Evolutionary conservation across 805 yeast genomes (phyloP).

Genomic region (Saturnispora sekii): DNA sequence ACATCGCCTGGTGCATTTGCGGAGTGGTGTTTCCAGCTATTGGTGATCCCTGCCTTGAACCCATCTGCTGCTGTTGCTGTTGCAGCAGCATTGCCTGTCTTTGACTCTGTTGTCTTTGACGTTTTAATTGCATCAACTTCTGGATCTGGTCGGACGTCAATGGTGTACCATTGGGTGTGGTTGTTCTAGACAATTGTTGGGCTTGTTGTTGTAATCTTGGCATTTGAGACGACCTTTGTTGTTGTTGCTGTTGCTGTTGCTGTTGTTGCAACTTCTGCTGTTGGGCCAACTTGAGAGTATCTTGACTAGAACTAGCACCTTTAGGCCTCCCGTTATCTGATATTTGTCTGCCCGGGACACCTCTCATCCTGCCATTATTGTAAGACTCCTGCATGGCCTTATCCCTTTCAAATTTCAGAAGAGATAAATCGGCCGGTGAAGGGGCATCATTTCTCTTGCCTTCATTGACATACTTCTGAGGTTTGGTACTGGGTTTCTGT

Average conservation of each 20-base stretch:
- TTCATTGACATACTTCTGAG: constrained; percentile 23
- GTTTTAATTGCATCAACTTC: constrained; percentile 42
- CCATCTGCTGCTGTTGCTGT: constrained; percentile 27
- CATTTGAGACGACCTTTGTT: not conserved
- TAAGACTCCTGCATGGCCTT: constrained; percentile 72
- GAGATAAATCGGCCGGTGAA: constrained; percentile 77
- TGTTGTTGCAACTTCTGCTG: not conserved
- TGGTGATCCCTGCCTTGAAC: constrained; percentile 12
- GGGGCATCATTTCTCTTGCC: constrained; percentile 41
- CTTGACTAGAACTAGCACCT: not conserved
- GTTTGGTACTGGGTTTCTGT: constrained; percentile 44
- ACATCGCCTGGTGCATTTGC: not conserved
- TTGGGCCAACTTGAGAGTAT: constrained; percentile 7
- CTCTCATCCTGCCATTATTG: constrained; percentile 21
- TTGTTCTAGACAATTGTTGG: constrained; percentile 24
- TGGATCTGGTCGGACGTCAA: constrained; percentile 55
- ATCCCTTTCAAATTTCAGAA: constrained; percentile 77
- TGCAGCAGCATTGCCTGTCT: constrained; percentile 31
- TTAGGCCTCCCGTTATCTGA: constrained; percentile 12
- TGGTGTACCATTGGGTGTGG: constrained; percentile 47
- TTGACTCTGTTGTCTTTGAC: constrained; percentile 30
- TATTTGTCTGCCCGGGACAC: constrained; percentile 13
- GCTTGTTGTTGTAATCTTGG: constrained; percentile 1
- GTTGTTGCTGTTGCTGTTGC: constrained; percentile 7
- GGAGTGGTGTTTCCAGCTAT: constrained; percentile 11